Percentiles rank a stretch among this genome's conserved stretches.
phyloP scores from a whole-genome alignment of 768 basidiomycete species.

The Trametes sanguinea region DNA sequence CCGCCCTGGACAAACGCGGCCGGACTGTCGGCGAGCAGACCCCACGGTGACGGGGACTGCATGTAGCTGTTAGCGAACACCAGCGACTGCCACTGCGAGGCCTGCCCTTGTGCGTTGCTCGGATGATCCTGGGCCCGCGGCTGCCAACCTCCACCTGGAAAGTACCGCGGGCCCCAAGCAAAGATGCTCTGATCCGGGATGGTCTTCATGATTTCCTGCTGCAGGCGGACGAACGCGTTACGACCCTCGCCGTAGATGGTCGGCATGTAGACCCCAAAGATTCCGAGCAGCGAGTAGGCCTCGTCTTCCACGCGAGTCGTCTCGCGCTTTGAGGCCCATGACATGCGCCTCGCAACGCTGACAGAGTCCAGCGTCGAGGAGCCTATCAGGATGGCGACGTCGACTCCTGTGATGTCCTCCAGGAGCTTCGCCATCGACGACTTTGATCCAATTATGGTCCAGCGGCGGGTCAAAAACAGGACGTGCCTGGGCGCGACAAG shows the following conservation, averaged over 20 bases:
- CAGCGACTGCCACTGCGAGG: too few species aligned
- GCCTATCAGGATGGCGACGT: slow-evolving; percentile 1
- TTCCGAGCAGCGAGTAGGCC: slow-evolving; percentile 16
- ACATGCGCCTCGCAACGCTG: slow-evolving; percentile 15
- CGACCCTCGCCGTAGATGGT: slow-evolving; percentile 13
- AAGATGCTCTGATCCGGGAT: slow-evolving; percentile 11
- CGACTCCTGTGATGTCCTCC: slow-evolving; percentile 11
- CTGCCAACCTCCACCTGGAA: too few species aligned
- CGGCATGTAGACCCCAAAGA: slow-evolving; percentile 11
- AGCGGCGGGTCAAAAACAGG: slow-evolving; percentile 3
- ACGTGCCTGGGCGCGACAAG: slow-evolving; percentile 6
- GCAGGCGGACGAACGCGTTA: slow-evolving; percentile 10
- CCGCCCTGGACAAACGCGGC: too few species aligned
- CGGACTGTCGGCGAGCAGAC: too few species aligned
- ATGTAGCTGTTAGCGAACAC: too few species aligned
- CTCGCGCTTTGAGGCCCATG: slow-evolving; percentile 14
- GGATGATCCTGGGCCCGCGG: too few species aligned
- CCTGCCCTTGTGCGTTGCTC: too few species aligned
- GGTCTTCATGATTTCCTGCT: slow-evolving; percentile 10
- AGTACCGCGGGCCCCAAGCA: slow-evolving; percentile 1
- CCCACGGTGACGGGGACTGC: too few species aligned
- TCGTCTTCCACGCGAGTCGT: slow-evolving; percentile 17
- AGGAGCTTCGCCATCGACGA: slow-evolving; percentile 6
- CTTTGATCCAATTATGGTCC: slow-evolving; percentile 8
- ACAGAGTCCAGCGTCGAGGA: neutral